A percentile compares a stretch with the other conserved stretches of the same genome.
phyloP scores from a whole-genome alignment of 1,284 basidiomycete species.

The Tranzscheliella williamsii region DNA sequence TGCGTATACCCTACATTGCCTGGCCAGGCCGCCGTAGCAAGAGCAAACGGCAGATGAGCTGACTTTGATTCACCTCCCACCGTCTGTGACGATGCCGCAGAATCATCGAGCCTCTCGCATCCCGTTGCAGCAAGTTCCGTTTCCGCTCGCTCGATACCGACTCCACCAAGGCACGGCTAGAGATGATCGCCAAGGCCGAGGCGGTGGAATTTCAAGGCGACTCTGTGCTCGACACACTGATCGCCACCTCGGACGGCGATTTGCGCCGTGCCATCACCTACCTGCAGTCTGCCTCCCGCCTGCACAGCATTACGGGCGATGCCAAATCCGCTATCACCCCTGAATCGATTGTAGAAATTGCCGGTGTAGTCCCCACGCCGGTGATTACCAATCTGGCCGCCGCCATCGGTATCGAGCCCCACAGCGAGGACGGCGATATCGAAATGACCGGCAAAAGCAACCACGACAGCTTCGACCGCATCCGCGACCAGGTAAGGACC shows the following conservation, averaged over 20 bases:
- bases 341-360: slow-evolving; percentile 84
- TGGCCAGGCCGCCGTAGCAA: too few relatives aligned
- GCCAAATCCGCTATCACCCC: slow-evolving; percentile 25
- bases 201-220: slow-evolving; percentile 61
- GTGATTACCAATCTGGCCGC: slow-evolving; percentile 74
- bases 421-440: slow-evolving; percentile 62
- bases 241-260: slow-evolving; percentile 84
- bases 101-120: slow-evolving; percentile 97
- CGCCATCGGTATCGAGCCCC: slow-evolving; percentile 71
- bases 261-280: slow-evolving; percentile 98
- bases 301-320: slow-evolving; percentile 61
- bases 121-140: slow-evolving; percentile 98
- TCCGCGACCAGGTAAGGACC: slow-evolving; percentile 74
- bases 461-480: slow-evolving; percentile 69
- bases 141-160: slow-evolving; percentile 86
- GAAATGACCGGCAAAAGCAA: slow-evolving; percentile 64
- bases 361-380: slow-evolving; percentile 82
- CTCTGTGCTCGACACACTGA: slow-evolving; percentile 69
- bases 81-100: slow-evolving; percentile 67
- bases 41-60: too few relatives aligned
- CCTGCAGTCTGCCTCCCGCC: slow-evolving; percentile 88
- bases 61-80: too few relatives aligned
- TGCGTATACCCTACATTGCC: too few relatives aligned
- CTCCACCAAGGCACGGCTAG: slow-evolving; percentile 76
- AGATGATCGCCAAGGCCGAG: slow-evolving; percentile 74